These are phyloP conservation scores for Phytopythium aichiense DNA, from an alignment of 352 stramenopile species.

Conservation along the genomic window DNA sequence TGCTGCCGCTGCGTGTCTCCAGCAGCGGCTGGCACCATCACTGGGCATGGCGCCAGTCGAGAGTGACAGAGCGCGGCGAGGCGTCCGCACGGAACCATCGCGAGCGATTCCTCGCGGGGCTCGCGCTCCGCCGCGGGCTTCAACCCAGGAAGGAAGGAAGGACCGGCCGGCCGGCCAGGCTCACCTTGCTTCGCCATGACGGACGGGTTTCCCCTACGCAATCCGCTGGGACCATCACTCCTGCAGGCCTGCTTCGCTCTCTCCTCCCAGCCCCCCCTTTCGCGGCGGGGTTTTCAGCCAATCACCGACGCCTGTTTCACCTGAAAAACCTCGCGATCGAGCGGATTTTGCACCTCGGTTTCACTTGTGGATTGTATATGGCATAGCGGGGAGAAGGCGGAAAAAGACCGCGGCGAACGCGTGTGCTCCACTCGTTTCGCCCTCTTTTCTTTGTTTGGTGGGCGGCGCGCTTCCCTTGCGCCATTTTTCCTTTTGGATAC, in stretches of 20 bases:
- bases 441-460: constrained; percentile 23
- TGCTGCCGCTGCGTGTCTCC: neutral
- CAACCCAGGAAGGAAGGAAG: neutral
- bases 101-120: neutral
- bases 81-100: neutral
- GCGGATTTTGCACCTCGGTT: constrained; percentile 32
- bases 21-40: too few species aligned
- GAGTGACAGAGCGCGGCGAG: too few species aligned
- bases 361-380: constrained; percentile 27
- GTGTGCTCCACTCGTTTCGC: constrained; percentile 59
- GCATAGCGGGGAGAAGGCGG: constrained; percentile 19
- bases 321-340: constrained; percentile 36
- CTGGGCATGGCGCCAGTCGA: too few species aligned
- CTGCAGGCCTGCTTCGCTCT: neutral
- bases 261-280: neutral
- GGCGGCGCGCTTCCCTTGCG: constrained; percentile 6
- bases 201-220: neutral
- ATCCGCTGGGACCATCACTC: neutral
- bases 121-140: neutral
- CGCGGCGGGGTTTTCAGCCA: neutral
- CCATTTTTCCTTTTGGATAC: constrained; percentile 67
- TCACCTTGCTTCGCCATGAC: neutral
- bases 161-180: too few species aligned
- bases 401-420: constrained; percentile 12
- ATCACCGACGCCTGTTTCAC: neutral